A percentile compares a stretch with the other conserved stretches of the same genome.
Conservation (phyloP, 257 asterid genomes). For the Voacanga thouarsii region DNA sequence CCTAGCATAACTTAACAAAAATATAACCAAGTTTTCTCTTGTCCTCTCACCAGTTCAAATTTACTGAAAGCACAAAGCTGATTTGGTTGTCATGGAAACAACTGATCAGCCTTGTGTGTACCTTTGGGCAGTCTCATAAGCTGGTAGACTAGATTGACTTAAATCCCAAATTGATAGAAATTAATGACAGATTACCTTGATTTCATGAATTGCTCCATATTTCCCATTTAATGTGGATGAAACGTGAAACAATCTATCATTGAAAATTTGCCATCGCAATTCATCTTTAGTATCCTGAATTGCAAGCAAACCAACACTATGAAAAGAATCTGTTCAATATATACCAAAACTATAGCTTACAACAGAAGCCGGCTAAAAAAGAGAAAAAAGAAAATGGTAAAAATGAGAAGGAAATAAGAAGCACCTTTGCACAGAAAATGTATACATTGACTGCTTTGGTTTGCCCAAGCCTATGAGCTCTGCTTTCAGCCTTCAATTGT, state of each 20-base stretch:
- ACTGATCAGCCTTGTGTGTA: not conserved
- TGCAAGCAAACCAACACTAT: conserved; percentile 12
- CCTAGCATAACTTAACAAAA: not conserved
- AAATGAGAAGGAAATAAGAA: conserved; percentile 12
- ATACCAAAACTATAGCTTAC: not conserved
- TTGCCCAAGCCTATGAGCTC: conserved; percentile 97
- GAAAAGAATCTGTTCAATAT: not conserved
- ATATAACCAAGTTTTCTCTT: not conserved
- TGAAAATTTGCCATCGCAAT: conserved; percentile 72
- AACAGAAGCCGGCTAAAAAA: not conserved
- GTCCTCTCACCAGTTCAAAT: not conserved
- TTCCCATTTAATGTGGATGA: conserved; percentile 84
- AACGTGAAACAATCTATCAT: conserved; percentile 75
- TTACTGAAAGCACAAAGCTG: not conserved
- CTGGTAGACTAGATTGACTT: not conserved
- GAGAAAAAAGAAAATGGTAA: too few species aligned
- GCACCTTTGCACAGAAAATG: conserved; percentile 90
- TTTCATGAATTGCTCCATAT: conserved; percentile 55
- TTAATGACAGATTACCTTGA: conserved; percentile 46
- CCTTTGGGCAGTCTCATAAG: not conserved
- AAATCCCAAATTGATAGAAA: not conserved
- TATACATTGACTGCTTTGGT: conserved; percentile 76
- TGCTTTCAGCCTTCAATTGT: conserved; percentile 81
- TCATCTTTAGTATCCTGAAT: conserved; percentile 88
- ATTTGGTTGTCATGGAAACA: not conserved